phyloP scores from a whole-genome alignment of 345 rosid species.

The Excoecaria agallocha region DNA sequence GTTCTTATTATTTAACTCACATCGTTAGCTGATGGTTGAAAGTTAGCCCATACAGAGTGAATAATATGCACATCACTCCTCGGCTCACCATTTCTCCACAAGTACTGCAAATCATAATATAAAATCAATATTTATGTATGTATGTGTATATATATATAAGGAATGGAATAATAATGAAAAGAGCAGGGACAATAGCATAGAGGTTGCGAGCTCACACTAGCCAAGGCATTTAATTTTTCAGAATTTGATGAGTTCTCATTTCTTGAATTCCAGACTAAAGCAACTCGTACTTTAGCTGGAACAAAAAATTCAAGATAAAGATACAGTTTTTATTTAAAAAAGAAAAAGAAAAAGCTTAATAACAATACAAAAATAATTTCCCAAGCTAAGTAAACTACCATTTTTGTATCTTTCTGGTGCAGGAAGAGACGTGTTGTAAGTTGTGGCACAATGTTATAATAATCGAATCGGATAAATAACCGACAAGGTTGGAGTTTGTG shows the following conservation, averaged over 20 bases:
- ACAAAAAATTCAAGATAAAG: slow-evolving; percentile 7
- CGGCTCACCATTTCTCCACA: slow-evolving; percentile 86
- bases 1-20: slow-evolving; percentile 43
- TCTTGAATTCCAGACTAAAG: slow-evolving; percentile 92
- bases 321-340: background rate
- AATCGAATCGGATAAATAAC: too few species aligned
- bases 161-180: background rate
- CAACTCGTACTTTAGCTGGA: slow-evolving; percentile 79
- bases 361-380: background rate
- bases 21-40: slow-evolving; percentile 89
- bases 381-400: slow-evolving; percentile 41
- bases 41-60: slow-evolving; percentile 97
- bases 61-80: slow-evolving; percentile 50
- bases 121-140: background rate
- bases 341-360: background rate
- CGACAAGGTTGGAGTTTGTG: too few species aligned
- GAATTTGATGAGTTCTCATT: slow-evolving; percentile 68
- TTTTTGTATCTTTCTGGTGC: slow-evolving; percentile 73
- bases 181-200: background rate
- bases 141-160: background rate
- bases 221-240: slow-evolving; percentile 68
- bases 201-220: slow-evolving; percentile 48
- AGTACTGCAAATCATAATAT: slow-evolving; percentile 47
- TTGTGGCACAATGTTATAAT: too few species aligned
- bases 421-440: slow-evolving; percentile 72